Percentiles rank a stretch among this genome's conserved stretches.
These are phyloP conservation scores for Striga hermonthica DNA, from an alignment of 305 asterid genomes.

Conservation along the genomic window DNA sequence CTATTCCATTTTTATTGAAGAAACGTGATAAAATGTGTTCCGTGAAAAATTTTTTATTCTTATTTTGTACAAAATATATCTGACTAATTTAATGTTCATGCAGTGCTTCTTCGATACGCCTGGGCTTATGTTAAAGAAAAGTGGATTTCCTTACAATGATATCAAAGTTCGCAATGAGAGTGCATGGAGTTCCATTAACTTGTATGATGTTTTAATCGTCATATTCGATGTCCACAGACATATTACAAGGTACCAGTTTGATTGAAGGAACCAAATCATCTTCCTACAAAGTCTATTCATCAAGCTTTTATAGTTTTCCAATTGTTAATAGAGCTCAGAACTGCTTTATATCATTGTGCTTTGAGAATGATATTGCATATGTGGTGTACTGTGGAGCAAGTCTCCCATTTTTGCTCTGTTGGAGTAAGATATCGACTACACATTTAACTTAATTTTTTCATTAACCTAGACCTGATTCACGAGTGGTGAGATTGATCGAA, in stretches of 20 bases:
- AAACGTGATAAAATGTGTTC: slow-evolving; percentile 4
- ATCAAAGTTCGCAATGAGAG: slow-evolving; percentile 78
- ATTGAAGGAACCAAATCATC: slow-evolving; percentile 17
- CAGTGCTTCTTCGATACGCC: slow-evolving; percentile 99
- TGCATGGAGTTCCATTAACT: slow-evolving; percentile 82
- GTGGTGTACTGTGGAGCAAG: slow-evolving; percentile 6
- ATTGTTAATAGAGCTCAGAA: slow-evolving; percentile 17
- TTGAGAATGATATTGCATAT: slow-evolving; percentile 11
- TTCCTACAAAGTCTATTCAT: slow-evolving; percentile 4
- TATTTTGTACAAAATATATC: slow-evolving; percentile 22
- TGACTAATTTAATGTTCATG: slow-evolving; percentile 38
- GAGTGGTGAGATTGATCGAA: slow-evolving; percentile 88
- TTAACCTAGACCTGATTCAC: slow-evolving; percentile 73
- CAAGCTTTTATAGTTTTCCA: neutral
- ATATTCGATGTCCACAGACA: slow-evolving; percentile 94
- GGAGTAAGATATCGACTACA: slow-evolving; percentile 17
- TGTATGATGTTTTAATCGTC: slow-evolving; percentile 76
- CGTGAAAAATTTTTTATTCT: neutral
- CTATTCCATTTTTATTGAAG: slow-evolving; percentile 8
- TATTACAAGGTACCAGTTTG: slow-evolving; percentile 60
- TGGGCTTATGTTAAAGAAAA: slow-evolving; percentile 88
- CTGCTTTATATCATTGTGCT: slow-evolving; percentile 8
- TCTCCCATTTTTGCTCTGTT: slow-evolving; percentile 17
- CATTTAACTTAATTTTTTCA: slow-evolving; percentile 27
- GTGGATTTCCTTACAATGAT: slow-evolving; percentile 78